phyloP scores from a whole-genome alignment of 192 early-diverging fungal species.

The Diversispora epigaea region DNA sequence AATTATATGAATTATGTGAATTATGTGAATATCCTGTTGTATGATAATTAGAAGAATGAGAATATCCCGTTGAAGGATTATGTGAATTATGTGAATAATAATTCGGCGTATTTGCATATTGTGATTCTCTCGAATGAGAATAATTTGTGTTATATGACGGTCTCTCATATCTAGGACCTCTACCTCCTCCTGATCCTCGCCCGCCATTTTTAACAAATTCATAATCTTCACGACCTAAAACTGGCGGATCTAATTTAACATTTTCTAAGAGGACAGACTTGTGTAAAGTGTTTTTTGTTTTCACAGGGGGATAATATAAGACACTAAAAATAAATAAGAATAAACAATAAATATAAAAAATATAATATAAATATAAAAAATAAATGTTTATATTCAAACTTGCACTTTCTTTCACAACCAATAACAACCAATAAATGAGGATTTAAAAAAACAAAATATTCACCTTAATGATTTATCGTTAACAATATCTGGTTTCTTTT shows the following conservation, averaged over 20 bases:
- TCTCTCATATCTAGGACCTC: background rate
- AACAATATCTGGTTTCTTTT: constrained; percentile 51
- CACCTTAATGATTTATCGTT: constrained; percentile 57
- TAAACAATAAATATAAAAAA: background rate
- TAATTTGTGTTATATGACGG: too few species aligned
- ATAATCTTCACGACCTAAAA: constrained; percentile 37
- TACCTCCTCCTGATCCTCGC: constrained; percentile 29
- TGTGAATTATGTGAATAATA: too few species aligned
- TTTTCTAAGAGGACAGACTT: constrained; percentile 35
- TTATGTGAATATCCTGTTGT: too few species aligned
- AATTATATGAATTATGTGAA: too few species aligned
- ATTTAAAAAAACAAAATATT: too few species aligned
- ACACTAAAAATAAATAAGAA: constrained; percentile 31
- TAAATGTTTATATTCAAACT: too few species aligned
- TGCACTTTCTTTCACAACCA: too few species aligned
- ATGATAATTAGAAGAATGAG: too few species aligned
- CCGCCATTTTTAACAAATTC: constrained; percentile 38
- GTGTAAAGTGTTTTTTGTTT: constrained; percentile 25
- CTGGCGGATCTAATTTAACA: constrained; percentile 30
- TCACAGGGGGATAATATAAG: constrained; percentile 35
- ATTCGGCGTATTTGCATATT: too few species aligned
- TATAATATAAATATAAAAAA: background rate
- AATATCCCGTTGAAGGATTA: too few species aligned
- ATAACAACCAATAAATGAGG: too few species aligned
- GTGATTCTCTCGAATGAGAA: too few species aligned